Percentiles rank a stretch among this genome's conserved stretches.
Conservation (phyloP, 768 basidiomycete species). For the Mycena crocata region DNA sequence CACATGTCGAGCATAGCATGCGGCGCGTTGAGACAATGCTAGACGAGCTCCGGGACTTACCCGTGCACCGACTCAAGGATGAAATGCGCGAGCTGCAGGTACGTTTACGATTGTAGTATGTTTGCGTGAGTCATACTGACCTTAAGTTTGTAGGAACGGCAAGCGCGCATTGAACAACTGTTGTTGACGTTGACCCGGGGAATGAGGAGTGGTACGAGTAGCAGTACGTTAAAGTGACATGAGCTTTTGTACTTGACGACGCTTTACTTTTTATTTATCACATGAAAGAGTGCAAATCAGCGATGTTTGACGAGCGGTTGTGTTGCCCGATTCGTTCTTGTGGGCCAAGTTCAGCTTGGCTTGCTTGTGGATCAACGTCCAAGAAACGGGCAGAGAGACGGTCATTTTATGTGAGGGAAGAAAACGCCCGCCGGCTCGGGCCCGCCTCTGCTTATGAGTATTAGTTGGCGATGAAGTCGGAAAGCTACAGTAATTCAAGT, state of each 20-base stretch:
- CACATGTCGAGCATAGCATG: slow-evolving; percentile 58
- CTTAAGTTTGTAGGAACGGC: slow-evolving; percentile 67
- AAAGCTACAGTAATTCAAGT: no score
- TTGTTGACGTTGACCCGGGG: slow-evolving; percentile 76
- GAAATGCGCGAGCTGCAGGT: slow-evolving; percentile 90
- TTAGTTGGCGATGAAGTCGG: no score
- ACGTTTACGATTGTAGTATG: slow-evolving; percentile 31
- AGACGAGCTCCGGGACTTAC: slow-evolving; percentile 72
- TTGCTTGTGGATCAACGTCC: no score
- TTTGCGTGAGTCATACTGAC: background rate
- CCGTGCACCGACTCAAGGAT: slow-evolving; percentile 74
- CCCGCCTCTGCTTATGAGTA: no score
- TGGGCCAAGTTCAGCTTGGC: no score
- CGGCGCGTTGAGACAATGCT: slow-evolving; percentile 70
- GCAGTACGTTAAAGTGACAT: slow-evolving; percentile 21
- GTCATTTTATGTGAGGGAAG: no score
- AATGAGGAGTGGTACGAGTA: slow-evolving; percentile 61
- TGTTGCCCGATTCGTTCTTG: no score
- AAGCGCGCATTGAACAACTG: slow-evolving; percentile 81
- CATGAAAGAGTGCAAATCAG: no score
- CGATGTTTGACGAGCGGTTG: no score
- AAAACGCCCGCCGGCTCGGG: no score
- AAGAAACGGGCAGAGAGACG: no score
- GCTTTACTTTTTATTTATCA: no score
- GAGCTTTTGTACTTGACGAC: background rate